Conservation (phyloP, 1,284 basidiomycete genomes). For the Psilocybe mexicana region DNA sequence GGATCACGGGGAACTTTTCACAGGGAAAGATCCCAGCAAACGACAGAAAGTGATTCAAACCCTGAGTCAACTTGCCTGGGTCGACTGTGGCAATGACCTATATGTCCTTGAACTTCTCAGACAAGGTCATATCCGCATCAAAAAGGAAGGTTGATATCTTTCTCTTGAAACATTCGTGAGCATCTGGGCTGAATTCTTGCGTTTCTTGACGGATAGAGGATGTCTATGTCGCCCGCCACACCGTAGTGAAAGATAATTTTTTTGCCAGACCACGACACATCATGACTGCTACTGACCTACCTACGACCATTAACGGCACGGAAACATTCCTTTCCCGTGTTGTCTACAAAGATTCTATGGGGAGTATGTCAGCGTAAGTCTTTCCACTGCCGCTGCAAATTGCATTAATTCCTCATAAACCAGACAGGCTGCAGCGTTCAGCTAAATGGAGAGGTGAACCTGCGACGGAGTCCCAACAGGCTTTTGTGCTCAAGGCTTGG, state of each 20-base stretch:
- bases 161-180: background rate
- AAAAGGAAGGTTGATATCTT: conserved; percentile 41
- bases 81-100: conserved; percentile 73
- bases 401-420: background rate
- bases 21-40: conserved; percentile 54
- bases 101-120: conserved; percentile 83
- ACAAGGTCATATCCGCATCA: conserved; percentile 74
- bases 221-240: conserved; percentile 51
- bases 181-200: background rate
- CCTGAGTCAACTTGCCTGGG: conserved; percentile 59
- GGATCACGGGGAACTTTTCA: conserved; percentile 82
- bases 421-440: conserved; percentile 55
- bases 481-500: conserved; percentile 63
- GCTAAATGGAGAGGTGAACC: conserved; percentile 75
- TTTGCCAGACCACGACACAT: conserved; percentile 8
- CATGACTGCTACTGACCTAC: conserved; percentile 39
- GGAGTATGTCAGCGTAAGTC: conserved; percentile 1
- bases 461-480: conserved; percentile 68
- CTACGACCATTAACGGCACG: background rate
- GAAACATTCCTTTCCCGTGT: background rate
- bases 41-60: conserved; percentile 35
- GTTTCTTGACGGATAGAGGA: conserved; percentile 15
- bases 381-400: background rate
- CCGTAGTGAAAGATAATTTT: conserved; percentile 38
- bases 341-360: background rate